These are phyloP conservation scores for Phytopythium litorale DNA, from an alignment of 352 stramenopile species.

Conservation along the genomic window DNA sequence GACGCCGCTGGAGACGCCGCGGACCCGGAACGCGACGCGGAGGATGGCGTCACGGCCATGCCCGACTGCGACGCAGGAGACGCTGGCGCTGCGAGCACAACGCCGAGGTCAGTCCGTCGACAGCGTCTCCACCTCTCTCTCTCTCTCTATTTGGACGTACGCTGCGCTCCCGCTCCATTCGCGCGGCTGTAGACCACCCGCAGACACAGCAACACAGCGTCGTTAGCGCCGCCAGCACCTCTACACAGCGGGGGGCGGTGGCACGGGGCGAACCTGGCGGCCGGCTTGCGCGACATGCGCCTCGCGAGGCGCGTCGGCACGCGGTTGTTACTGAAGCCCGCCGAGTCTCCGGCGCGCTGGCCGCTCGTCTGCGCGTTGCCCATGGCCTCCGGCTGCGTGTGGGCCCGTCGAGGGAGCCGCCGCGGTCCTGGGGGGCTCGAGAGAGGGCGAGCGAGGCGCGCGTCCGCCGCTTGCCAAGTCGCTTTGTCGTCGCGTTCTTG, in stretches of 20 bases:
- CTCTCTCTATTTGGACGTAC: neutral
- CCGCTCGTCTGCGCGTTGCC: slow-evolving; percentile 2
- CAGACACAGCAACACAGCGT: neutral
- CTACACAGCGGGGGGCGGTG: neutral
- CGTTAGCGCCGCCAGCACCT: neutral
- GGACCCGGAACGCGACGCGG: neutral
- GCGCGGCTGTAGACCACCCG: neutral
- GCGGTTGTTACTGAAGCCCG: slow-evolving; percentile 1
- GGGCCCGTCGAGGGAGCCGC: neutral
- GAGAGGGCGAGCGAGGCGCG: neutral
- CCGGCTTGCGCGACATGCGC: neutral
- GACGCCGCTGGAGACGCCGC: slow-evolving; percentile 2
- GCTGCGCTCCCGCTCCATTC: neutral
- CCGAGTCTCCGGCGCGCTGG: neutral
- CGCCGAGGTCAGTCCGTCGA: neutral
- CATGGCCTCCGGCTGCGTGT: neutral
- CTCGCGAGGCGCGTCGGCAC: slow-evolving; percentile 3
- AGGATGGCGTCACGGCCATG: neutral
- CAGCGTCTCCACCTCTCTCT: neutral
- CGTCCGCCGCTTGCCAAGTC: neutral
- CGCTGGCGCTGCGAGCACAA: neutral
- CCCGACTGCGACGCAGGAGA: neutral
- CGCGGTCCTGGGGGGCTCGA: neutral
- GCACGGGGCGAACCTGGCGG: neutral
- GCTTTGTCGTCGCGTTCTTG: neutral